Evolutionary conservation across 345 rosid species (phyloP).

Genomic region (Trapa bicornis): DNA sequence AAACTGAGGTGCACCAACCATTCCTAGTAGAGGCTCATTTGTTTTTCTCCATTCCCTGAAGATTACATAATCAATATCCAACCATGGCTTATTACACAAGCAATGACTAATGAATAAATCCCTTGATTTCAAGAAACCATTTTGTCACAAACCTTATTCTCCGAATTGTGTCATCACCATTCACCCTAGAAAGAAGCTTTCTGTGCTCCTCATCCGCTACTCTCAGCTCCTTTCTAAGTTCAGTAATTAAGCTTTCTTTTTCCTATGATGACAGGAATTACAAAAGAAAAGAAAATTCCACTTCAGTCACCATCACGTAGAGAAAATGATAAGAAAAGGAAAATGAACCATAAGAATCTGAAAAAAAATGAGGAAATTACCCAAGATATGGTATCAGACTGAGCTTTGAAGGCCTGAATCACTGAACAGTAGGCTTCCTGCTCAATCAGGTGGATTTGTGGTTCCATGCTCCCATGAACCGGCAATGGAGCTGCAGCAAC

Average conservation of each 20-base stretch:
- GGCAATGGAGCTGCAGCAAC: conserved; percentile 49
- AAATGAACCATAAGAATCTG: not conserved
- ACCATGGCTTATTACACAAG: not conserved
- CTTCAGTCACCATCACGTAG: not conserved
- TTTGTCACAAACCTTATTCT: conserved; percentile 57
- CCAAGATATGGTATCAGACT: conserved; percentile 96
- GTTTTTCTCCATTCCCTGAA: conserved; percentile 92
- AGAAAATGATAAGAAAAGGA: not conserved
- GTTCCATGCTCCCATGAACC: conserved; percentile 81
- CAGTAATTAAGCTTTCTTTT: conserved; percentile 90
- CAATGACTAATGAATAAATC: conserved; percentile 12
- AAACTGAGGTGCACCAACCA: conserved; percentile 51
- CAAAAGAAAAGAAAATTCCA: not conserved
- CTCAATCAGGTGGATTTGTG: conserved; percentile 82
- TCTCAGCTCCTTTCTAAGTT: conserved; percentile 87
- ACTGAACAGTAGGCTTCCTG: conserved; percentile 91
- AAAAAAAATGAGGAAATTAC: conserved; percentile 22
- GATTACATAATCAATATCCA: conserved; percentile 11
- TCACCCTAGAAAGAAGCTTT: conserved; percentile 72
- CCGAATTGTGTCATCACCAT: conserved; percentile 80
- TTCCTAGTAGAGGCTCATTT: conserved; percentile 52
- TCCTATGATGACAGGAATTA: conserved; percentile 31
- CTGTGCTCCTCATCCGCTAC: conserved; percentile 98
- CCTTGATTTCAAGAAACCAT: not conserved
- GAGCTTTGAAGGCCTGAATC: conserved; percentile 95